Evolutionary conservation across 345 rosid species (phyloP).

Genomic region (Salix exigua): DNA sequence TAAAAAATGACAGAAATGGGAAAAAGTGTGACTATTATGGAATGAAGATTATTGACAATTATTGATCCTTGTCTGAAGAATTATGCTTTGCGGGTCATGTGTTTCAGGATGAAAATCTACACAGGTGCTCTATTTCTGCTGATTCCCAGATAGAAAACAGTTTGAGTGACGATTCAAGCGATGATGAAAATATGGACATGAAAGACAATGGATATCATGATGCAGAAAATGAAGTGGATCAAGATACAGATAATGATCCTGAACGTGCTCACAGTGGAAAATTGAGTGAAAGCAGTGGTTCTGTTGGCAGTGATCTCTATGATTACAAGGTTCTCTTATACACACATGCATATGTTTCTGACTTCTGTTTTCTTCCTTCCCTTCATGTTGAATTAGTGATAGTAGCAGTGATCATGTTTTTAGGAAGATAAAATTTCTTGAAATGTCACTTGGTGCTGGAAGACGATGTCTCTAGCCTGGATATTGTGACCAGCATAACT

Average conservation of each 20-base stretch:
- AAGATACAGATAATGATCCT: slow-evolving; percentile 71
- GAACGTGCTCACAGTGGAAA: slow-evolving; percentile 79
- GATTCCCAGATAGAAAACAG: slow-evolving; percentile 86
- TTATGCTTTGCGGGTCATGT: background rate
- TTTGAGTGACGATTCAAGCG: slow-evolving; percentile 86
- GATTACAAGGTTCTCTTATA: slow-evolving; percentile 57
- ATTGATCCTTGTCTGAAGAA: background rate
- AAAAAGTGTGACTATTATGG: background rate
- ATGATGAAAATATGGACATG: slow-evolving; percentile 69
- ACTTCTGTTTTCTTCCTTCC: background rate
- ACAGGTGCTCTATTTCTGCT: slow-evolving; percentile 89
- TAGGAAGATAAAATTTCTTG: background rate
- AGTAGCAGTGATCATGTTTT: background rate
- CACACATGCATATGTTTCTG: background rate
- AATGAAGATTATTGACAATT: background rate
- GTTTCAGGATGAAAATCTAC: slow-evolving; percentile 89
- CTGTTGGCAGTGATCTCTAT: slow-evolving; percentile 78
- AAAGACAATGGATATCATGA: slow-evolving; percentile 81
- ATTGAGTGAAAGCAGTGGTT: slow-evolving; percentile 87
- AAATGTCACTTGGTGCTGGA: background rate
- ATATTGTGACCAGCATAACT: background rate
- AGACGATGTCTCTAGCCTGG: background rate
- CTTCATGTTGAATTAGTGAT: background rate
- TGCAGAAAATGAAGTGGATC: slow-evolving; percentile 84
- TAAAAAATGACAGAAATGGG: background rate